A percentile compares a stretch with the other conserved stretches of the same genome.
These are phyloP conservation scores for Geum urbanum DNA, from an alignment of 306 rosid genomes.

Conservation along the genomic window DNA sequence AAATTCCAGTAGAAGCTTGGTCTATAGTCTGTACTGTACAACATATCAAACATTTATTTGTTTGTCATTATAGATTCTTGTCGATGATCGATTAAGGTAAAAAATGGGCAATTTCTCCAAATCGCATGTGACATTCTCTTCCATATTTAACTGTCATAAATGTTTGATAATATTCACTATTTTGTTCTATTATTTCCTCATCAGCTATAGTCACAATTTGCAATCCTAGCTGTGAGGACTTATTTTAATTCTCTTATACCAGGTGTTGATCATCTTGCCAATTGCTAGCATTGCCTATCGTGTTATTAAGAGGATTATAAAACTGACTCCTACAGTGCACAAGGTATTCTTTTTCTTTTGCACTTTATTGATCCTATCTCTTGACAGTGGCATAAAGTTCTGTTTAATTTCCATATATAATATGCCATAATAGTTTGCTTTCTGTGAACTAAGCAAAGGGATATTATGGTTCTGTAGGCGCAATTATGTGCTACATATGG, in stretches of 20 bases:
- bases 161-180: constrained; percentile 1
- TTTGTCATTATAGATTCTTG: neutral
- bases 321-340: constrained; percentile 68
- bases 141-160: too few species aligned
- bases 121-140: neutral
- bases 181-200: neutral
- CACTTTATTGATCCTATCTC: neutral
- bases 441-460: neutral
- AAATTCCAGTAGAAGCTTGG: neutral
- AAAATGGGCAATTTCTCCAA: neutral
- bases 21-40: neutral
- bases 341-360: constrained; percentile 47
- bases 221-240: neutral
- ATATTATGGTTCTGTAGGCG: neutral
- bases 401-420: neutral
- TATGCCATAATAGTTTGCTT: neutral
- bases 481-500: neutral
- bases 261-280: constrained; percentile 86
- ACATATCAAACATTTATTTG: neutral
- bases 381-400: neutral
- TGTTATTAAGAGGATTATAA: constrained; percentile 79
- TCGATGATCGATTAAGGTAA: neutral
- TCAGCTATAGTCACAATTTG: neutral
- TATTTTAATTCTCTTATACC: constrained; percentile 24
- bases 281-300: constrained; percentile 58